Base-by-base conservation (phyloP, 129 eudicot genomes). In the Silybum marianum region DNA sequence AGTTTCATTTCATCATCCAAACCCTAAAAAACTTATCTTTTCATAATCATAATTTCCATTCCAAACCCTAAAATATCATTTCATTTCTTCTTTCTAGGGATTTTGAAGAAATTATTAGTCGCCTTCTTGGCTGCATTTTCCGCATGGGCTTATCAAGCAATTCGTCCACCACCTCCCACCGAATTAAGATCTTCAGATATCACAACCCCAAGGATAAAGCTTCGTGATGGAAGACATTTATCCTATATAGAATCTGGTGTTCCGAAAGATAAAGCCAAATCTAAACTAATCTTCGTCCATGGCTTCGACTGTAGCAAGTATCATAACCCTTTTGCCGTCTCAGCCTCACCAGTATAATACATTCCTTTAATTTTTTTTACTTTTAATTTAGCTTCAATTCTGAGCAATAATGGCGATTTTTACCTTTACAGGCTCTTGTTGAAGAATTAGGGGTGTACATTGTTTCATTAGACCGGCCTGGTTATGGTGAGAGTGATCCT, bases 401-500 rank as follows among this genome's bases (percentile, higher is more conserved):
- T 62, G 28, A 38, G 4, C 25, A 66, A 7, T 58, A 38, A 46
- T 48, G 54, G 13, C 36, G 46, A 3, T 42, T 23, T 13, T 54
- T 28, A 54, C 63, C 19, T 54, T 70, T 48, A 69, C 81, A 93
- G 98, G 89, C 75, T 10, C 76, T 84, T n/a, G 26, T 91, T 60
- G 88, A 91, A 82, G 86, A 83, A 24, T 63, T 88, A 58, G 97
- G 97, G 39, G 76, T 93, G 11, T 94, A 91, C 78, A 79, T 82
- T 44, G 93, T 94, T 76, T 72, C 93, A 13, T 75, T 90, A 80
- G 98, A 94, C 72, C 85, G 92, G 32, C 91, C 97, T 44, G 98
- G 98, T 34, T 93, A 93, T 88, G 97, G 97, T 78, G 93, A 94
- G 83, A 94, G 98, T 68, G 97, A 94, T 30, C 97, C 97, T 19